Conservation (phyloP, 768 basidiomycete genomes). For the Heimioporus sp. region DNA sequence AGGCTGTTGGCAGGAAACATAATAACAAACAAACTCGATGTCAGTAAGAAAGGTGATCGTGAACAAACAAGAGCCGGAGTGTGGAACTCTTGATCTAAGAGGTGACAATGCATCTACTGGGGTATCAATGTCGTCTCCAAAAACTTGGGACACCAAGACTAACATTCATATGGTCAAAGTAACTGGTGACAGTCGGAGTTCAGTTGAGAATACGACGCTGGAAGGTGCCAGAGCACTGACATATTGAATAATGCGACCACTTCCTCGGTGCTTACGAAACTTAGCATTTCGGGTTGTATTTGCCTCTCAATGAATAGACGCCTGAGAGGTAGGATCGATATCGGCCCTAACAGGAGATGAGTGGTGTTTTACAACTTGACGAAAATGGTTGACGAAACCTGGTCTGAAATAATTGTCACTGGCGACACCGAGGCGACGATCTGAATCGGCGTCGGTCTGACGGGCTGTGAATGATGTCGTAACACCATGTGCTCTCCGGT, state of each 20-base stretch:
- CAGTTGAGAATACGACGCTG: neutral
- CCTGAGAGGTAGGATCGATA: conserved; percentile 83
- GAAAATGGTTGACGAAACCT: conserved; percentile 43
- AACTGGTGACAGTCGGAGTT: conserved; percentile 40
- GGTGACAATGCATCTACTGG: conserved; percentile 67
- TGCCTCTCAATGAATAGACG: conserved; percentile 85
- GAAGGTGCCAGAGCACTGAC: conserved; percentile 42
- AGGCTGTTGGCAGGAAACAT: neutral
- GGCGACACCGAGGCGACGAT: conserved; percentile 70
- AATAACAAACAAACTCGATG: conserved; percentile 64
- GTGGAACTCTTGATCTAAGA: conserved; percentile 87
- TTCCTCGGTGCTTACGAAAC: conserved; percentile 83
- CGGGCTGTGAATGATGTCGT: conserved; percentile 41
- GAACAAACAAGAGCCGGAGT: conserved; percentile 93
- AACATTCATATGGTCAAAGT: conserved; percentile 75
- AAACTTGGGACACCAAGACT: conserved; percentile 25
- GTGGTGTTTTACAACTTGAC: neutral
- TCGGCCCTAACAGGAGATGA: conserved; percentile 56
- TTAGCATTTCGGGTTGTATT: conserved; percentile 91
- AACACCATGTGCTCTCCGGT: conserved; percentile 57
- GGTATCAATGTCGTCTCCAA: conserved; percentile 6
- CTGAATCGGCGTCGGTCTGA: conserved; percentile 34
- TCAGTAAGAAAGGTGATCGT: conserved; percentile 91
- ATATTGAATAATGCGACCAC: conserved; percentile 91
- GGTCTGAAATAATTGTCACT: conserved; percentile 92